Base-by-base conservation (phyloP, 2,329 filamentous ascomycete species). In the Pseudocercospora vitis region DNA sequence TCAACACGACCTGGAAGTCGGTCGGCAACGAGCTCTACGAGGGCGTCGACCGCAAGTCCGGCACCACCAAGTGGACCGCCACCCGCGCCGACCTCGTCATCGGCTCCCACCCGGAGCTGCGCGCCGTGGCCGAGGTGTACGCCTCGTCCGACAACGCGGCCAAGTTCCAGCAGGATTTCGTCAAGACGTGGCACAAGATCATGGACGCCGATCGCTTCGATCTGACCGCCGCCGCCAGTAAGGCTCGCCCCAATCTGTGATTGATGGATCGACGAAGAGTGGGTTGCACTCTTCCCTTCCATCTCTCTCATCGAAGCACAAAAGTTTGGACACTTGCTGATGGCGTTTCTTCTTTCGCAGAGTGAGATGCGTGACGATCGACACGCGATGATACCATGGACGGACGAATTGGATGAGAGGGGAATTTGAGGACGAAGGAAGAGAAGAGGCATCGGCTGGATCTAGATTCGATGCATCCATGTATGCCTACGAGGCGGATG, bases 141-240 rank as follows among this genome's bases (percentile, higher is more conserved):
- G 87, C 75, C 31, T 78, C 77, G 59, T 65, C 75, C 0, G 86
- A 86, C 63, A 78, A 75, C 7, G 69, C 79, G 53, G 76, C 81
- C 53, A 86, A 84, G 76, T 87, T 90, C 55, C 81, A 83, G 37
- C 81, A 80, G 70, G 87, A 90, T 74, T 90, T 90, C 65, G 78
- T 89, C 12, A 73, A 77, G 6, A 84, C 83, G 2, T 90, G 87
- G 87, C 75, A 77, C 64, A 90, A 90, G 83, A 81, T 90, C 8
- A 86, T 86, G 81, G 85, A 87, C 66, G 68, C 86, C 52, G 87
- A 90, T 68, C 80, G 87, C 9, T 90, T 83, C 65, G 87, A 89
- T 60, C 55, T 83, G 50, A 56, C 49, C 31, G 28, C 53, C 42
- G 59, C 56, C 26, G 46, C 51, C 47, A 55, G 51, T 50, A 52